A percentile compares a stretch with the other conserved stretches of the same genome.
These are phyloP conservation scores for Boletus bicolor DNA, from an alignment of 768 basidiomycete genomes.

Conservation along the genomic window DNA sequence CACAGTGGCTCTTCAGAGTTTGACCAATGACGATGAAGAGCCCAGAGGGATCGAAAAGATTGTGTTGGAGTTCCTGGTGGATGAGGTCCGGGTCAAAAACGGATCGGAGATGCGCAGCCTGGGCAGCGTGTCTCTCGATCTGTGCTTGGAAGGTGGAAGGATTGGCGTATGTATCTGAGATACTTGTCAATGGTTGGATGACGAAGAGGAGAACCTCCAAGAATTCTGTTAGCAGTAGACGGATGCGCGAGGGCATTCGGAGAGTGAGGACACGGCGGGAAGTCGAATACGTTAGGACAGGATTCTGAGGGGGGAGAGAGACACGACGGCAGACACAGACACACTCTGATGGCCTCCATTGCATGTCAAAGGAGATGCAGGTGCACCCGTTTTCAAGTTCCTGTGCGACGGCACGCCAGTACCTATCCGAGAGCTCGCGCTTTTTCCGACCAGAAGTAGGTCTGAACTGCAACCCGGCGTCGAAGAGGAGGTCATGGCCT, in stretches of 20 bases:
- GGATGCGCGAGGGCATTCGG: conserved; percentile 70
- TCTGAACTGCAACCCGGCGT: conserved; percentile 78
- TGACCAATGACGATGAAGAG: conserved; percentile 77
- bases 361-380: conserved; percentile 70
- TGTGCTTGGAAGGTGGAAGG: conserved; percentile 58
- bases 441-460: conserved; percentile 75
- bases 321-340: conserved; percentile 53
- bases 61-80: conserved; percentile 74
- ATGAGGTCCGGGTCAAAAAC: conserved; percentile 82
- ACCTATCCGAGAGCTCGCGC: conserved; percentile 67
- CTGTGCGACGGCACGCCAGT: conserved; percentile 78
- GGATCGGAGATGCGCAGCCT: conserved; percentile 63
- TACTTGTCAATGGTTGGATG: conserved; percentile 72
- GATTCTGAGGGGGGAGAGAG: conserved; percentile 39
- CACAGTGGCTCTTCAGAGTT: conserved; percentile 86
- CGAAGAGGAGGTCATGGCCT: conserved; percentile 91
- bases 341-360: conserved; percentile 51
- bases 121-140: conserved; percentile 58
- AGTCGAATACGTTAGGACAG: conserved; percentile 45
- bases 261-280: conserved; percentile 50
- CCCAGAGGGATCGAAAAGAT: conserved; percentile 73
- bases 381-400: conserved; percentile 84
- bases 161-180: conserved; percentile 58
- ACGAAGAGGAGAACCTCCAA: conserved; percentile 79
- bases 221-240: conserved; percentile 67